These are phyloP conservation scores for Paramecium primaurelia DNA, from an alignment of 73 alveolate species.

Conservation along the genomic window DNA sequence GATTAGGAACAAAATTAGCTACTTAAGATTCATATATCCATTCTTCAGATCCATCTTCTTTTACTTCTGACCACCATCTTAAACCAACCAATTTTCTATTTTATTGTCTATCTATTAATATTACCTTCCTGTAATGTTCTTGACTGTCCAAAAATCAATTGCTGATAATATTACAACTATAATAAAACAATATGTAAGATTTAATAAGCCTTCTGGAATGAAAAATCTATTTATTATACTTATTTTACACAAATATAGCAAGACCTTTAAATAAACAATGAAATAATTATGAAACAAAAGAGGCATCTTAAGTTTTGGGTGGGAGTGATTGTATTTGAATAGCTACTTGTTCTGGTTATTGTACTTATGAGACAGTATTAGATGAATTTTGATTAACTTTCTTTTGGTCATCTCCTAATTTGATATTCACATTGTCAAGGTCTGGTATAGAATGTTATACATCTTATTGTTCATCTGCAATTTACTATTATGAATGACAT, in stretches of 20 bases:
- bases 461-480: not conserved
- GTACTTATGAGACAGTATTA: not conserved
- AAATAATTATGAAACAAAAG: not conserved
- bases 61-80: conserved; percentile 91
- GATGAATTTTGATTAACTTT: not conserved
- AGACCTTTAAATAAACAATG: not conserved
- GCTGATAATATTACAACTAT: not conserved
- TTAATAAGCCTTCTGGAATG: not conserved
- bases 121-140: conserved; percentile 76
- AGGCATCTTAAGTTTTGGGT: not conserved
- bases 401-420: not conserved
- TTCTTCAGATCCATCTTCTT: conserved; percentile 84
- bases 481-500: not conserved
- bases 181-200: not conserved
- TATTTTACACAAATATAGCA: not conserved
- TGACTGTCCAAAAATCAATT: conserved; percentile 82
- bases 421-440: not conserved
- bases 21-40: conserved; percentile 82
- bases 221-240: not conserved
- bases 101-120: not conserved
- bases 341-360: not conserved
- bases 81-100: conserved; percentile 73
- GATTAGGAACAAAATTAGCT: conserved; percentile 64
- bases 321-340: not conserved
- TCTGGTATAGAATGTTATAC: conserved; percentile 6